A percentile compares a stretch with the other conserved stretches of the same genome.
phyloP scores from a whole-genome alignment of 768 basidiomycete genomes.

The Kwoniella bestiolae region DNA sequence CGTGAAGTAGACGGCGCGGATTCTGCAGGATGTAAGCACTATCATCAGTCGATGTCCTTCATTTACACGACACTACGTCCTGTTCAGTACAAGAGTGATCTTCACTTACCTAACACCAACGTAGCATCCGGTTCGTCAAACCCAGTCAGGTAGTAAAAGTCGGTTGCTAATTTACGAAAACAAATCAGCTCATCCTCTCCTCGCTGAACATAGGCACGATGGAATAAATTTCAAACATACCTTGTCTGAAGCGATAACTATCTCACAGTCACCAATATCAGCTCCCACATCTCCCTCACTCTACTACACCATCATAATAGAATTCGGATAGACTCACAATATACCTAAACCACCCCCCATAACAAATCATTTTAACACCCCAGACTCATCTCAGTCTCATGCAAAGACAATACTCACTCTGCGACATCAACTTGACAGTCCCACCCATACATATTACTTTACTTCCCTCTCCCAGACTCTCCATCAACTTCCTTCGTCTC shows the following conservation, averaged over 20 bases:
- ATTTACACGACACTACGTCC: too few relatives aligned
- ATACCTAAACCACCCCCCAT: conserved; percentile 11
- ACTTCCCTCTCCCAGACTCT: conserved; percentile 71
- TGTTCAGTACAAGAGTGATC: neutral
- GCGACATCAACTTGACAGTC: conserved; percentile 61
- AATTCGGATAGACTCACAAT: conserved; percentile 20
- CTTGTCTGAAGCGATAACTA: conserved; percentile 32
- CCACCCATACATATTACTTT: conserved; percentile 78
- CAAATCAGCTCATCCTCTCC: neutral
- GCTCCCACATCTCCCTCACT: too few relatives aligned
- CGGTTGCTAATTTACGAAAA: conserved; percentile 47
- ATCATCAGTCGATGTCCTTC: neutral
- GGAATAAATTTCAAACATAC: too few relatives aligned
- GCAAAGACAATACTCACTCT: conserved; percentile 73
- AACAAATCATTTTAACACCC: neutral
- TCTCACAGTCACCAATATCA: too few relatives aligned
- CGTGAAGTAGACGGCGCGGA: conserved; percentile 67
- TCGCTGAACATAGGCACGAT: too few relatives aligned
- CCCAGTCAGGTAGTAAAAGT: conserved; percentile 80
- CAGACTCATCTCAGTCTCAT: neutral
- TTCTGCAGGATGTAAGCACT: conserved; percentile 60
- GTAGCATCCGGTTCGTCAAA: conserved; percentile 93
- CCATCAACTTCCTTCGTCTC: conserved; percentile 72
- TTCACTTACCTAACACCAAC: conserved; percentile 71
- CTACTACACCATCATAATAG: too few relatives aligned